Evolutionary conservation across 2,329 filamentous ascomycete species (phyloP).

Genomic region (Penicillium sp.): DNA sequence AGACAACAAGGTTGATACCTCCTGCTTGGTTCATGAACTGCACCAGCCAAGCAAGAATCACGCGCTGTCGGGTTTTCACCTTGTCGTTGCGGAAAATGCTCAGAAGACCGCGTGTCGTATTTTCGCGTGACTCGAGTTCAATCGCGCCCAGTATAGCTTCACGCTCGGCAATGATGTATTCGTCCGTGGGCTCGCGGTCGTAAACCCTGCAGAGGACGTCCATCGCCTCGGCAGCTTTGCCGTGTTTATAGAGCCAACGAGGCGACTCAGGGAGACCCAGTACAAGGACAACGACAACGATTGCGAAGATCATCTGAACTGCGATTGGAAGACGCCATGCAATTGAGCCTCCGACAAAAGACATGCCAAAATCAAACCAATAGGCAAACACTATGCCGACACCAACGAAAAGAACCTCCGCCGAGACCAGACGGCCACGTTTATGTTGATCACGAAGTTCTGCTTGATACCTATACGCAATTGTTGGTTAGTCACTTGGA

Average conservation of each 20-base stretch:
- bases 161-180: constrained; percentile 36
- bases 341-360: constrained; percentile 45
- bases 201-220: constrained; percentile 36
- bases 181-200: constrained; percentile 27
- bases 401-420: no score
- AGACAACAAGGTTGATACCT: constrained; percentile 53
- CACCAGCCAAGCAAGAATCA: constrained; percentile 54
- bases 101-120: constrained; percentile 36
- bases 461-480: no score
- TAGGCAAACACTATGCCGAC: constrained; percentile 38
- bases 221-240: constrained; percentile 37
- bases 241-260: constrained; percentile 51
- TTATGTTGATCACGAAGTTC: no score
- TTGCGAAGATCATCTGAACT: constrained; percentile 50
- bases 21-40: constrained; percentile 57
- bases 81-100: constrained; percentile 50
- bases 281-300: constrained; percentile 47
- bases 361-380: constrained; percentile 43
- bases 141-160: constrained; percentile 50
- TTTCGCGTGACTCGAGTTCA: constrained; percentile 40
- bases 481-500: no score
- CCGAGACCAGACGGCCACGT: no score
- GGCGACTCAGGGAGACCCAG: constrained; percentile 44
- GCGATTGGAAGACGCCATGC: constrained; percentile 54
- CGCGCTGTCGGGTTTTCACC: constrained; percentile 49